Base-by-base conservation (phyloP, 805 yeast species). In the Spathaspora hagerdaliae region DNA sequence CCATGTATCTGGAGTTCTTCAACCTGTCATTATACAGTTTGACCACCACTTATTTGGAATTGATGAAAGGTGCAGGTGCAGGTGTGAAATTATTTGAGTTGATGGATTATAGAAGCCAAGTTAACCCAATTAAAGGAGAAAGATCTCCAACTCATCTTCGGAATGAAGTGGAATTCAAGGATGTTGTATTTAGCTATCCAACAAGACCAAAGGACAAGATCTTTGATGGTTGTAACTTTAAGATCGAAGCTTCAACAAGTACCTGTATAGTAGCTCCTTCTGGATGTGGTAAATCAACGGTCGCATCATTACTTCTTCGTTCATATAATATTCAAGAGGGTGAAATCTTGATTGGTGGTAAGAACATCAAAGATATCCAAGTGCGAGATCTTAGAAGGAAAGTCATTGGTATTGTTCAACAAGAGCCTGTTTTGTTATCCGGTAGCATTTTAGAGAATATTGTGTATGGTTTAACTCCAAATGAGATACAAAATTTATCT, bases 251-350 rank as follows among this genome's bases (percentile, higher is more conserved):
- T 6, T 58, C 65, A 3, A 61, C 75, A 1, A 63, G 69, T 42
- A 69, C 75, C 4, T 63, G 77, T 58, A 64, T 72, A 48, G 77
- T 72, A 6, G 85, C 85, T 2, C 75, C 84, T 1, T 77, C 82
- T 2, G 85, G 85, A 1, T 75, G 82, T 47, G 85, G 85, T 14
- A 80, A 80, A 56, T 73, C 80, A 6, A 81, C 85, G 2, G 71
- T 82, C 33, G 81, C 83, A 14, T 64, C 80, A 1, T 64, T 78
- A 39, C 62, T 78, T 35, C 73, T 81, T 50, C 63, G 83, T 19
- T 76, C 79, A 43, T 80, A 80, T 56, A 73, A 76, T 46, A 69
- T 78, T 6, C 64, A 70, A 44, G 45, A 61, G 8, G 85, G 85
- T 8, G 56, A 65, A 42, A 78, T 81, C 10, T 47, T 63, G 27